These are phyloP conservation scores for Fusarium verticillioides DNA, from an alignment of 2,329 filamentous ascomycete genomes.

Conservation along the genomic window DNA sequence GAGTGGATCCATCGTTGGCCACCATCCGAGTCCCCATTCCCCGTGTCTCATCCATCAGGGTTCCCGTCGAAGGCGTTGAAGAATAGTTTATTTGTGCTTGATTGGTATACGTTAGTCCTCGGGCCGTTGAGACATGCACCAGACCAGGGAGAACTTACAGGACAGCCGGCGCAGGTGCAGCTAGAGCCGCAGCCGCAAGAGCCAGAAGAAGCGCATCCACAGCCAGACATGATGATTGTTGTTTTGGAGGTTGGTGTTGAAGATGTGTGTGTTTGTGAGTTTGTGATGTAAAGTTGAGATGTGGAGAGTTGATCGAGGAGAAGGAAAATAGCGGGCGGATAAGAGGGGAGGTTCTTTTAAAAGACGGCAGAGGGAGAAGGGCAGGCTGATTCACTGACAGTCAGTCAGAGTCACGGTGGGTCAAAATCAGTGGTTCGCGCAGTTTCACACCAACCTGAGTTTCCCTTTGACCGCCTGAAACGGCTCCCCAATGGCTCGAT, in stretches of 20 bases:
- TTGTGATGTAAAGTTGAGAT: slow-evolving; percentile 3
- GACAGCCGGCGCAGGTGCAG: slow-evolving; percentile 58
- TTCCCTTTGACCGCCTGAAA: slow-evolving; percentile 5
- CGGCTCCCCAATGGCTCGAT: slow-evolving; percentile 15
- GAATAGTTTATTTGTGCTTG: slow-evolving; percentile 45
- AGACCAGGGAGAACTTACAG: slow-evolving; percentile 50
- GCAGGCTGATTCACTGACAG: slow-evolving; percentile 1
- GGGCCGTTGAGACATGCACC: slow-evolving; percentile 5
- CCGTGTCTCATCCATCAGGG: slow-evolving; percentile 36
- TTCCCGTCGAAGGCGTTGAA: slow-evolving; percentile 34
- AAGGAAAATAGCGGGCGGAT: slow-evolving; percentile 14
- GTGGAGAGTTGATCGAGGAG: slow-evolving; percentile 17
- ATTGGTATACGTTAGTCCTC: slow-evolving; percentile 38
- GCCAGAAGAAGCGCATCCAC: slow-evolving; percentile 55
- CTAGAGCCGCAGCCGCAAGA: slow-evolving; percentile 55
- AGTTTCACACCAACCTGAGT: slow-evolving; percentile 9
- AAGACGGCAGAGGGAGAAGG: slow-evolving; percentile 4
- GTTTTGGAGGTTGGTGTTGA: slow-evolving; percentile 13
- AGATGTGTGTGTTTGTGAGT: slow-evolving; percentile 3
- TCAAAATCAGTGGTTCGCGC: slow-evolving; percentile 8
- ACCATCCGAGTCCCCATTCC: slow-evolving; percentile 8
- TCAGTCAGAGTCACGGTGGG: slow-evolving; percentile 5
- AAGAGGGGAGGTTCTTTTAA: slow-evolving; percentile 33
- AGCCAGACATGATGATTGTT: slow-evolving; percentile 54
- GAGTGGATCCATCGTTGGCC: slow-evolving; percentile 41